Conservation (phyloP, 2,329 filamentous ascomycete species). For the Cercospora janseana region DNA sequence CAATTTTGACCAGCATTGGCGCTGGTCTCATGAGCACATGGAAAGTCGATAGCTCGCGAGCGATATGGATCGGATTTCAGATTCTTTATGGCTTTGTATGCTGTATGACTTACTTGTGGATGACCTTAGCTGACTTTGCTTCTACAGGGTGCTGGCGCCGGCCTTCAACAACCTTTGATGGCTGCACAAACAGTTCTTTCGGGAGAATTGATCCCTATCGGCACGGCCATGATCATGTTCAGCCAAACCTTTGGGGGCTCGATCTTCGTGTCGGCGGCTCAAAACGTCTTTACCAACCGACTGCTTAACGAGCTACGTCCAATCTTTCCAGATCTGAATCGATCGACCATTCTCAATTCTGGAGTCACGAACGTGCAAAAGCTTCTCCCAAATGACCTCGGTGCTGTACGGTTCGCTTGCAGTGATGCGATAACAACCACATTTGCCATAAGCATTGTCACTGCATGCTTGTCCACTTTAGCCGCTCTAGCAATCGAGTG, state of each 20-base stretch:
- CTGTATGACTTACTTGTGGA: slow-evolving; percentile 43
- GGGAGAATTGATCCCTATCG: slow-evolving; percentile 37
- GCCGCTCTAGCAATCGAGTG: slow-evolving; percentile 59
- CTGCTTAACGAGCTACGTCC: slow-evolving; percentile 8
- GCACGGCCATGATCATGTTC: slow-evolving; percentile 44
- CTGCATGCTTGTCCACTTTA: slow-evolving; percentile 54
- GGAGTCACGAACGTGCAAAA: slow-evolving; percentile 59
- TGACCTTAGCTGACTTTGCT: slow-evolving; percentile 35
- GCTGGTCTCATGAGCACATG: slow-evolving; percentile 46
- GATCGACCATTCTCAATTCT: slow-evolving; percentile 36
- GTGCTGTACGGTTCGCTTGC: slow-evolving; percentile 59
- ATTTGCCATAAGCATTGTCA: slow-evolving; percentile 58
- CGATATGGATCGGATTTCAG: slow-evolving; percentile 41
- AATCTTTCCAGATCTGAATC: slow-evolving; percentile 7
- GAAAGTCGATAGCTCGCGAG: slow-evolving; percentile 38
- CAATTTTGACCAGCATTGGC: slow-evolving; percentile 13
- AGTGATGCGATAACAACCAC: slow-evolving; percentile 58
- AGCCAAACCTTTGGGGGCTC: slow-evolving; percentile 45
- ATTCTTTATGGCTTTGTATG: slow-evolving; percentile 46
- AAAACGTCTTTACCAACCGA: slow-evolving; percentile 43
- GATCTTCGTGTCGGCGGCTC: slow-evolving; percentile 43
- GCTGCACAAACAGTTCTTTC: slow-evolving; percentile 37
- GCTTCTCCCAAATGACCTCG: slow-evolving; percentile 50
- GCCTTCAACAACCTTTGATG: slow-evolving; percentile 44
- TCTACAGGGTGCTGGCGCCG: slow-evolving; percentile 42